Evolutionary conservation across 1,284 basidiomycete species (phyloP).

Genomic region (Dichomitus squalens): DNA sequence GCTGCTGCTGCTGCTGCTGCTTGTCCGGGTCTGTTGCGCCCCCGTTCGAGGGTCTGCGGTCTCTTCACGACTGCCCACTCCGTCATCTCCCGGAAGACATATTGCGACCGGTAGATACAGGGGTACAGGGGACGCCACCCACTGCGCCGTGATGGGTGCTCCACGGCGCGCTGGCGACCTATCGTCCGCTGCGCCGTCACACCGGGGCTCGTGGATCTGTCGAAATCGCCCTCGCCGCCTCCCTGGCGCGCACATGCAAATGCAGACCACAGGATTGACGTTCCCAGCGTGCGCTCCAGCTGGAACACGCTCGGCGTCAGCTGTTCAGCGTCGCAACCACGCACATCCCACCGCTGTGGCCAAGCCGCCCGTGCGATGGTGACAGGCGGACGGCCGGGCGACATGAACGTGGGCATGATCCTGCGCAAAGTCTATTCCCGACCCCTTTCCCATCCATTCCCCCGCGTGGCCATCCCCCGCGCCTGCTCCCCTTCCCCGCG

Average conservation of each 20-base stretch:
- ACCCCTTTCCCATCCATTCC: not conserved
- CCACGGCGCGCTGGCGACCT: too few relatives aligned
- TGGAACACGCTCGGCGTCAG: not conserved
- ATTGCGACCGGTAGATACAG: too few relatives aligned
- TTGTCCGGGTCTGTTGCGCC: too few relatives aligned
- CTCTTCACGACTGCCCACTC: too few relatives aligned
- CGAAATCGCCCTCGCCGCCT: not conserved
- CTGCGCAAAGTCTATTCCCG: slow-evolving; percentile 3
- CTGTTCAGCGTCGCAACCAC: not conserved
- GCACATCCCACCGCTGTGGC: not conserved
- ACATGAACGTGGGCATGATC: slow-evolving; percentile 1
- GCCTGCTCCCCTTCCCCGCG: not conserved
- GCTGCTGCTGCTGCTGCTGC: too few relatives aligned
- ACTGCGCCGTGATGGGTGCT: not conserved
- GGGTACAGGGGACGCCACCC: not conserved
- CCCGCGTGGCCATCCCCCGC: not conserved
- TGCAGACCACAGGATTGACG: not conserved
- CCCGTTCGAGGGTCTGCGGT: too few relatives aligned
- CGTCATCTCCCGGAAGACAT: too few relatives aligned
- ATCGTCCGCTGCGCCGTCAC: too few relatives aligned
- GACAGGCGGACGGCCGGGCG: not conserved
- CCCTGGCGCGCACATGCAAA: not conserved
- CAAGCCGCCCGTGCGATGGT: not conserved
- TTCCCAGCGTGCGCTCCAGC: not conserved
- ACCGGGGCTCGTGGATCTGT: not conserved